A percentile compares a stretch with the other conserved stretches of the same genome.
Evolutionary conservation across 1,284 basidiomycete genomes (phyloP).

Genomic region (Rhizoctonia solani): DNA sequence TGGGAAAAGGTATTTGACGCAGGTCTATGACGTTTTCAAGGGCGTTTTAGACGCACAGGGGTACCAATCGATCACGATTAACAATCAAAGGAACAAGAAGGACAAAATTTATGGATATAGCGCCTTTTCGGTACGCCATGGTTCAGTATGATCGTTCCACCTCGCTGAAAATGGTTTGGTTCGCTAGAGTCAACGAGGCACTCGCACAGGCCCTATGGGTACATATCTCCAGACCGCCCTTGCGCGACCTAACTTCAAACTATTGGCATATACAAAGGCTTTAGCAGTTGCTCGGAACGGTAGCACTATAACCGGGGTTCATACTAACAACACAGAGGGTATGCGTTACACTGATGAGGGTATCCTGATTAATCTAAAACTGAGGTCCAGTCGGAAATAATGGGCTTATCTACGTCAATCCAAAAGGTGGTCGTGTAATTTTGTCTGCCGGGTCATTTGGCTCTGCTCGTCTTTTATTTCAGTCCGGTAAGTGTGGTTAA

Average conservation of each 20-base stretch:
- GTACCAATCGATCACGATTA: slow-evolving; percentile 59
- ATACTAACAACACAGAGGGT: slow-evolving; percentile 58
- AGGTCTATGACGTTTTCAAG: slow-evolving; percentile 53
- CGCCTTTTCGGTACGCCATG: slow-evolving; percentile 54
- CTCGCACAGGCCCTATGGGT: slow-evolving; percentile 61
- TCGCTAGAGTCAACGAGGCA: slow-evolving; percentile 60
- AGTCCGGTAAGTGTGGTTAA: slow-evolving; percentile 44
- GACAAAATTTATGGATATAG: slow-evolving; percentile 62
- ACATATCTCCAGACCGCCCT: slow-evolving; percentile 62
- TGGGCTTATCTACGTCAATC: slow-evolving; percentile 60
- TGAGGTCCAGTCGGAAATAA: slow-evolving; percentile 51
- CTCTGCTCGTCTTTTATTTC: slow-evolving; percentile 59
- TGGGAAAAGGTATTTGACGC: slow-evolving; percentile 61
- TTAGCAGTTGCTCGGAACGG: slow-evolving; percentile 62
- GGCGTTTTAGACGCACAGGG: slow-evolving; percentile 55
- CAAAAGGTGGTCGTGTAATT: slow-evolving; percentile 62
- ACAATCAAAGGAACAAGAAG: slow-evolving; percentile 58
- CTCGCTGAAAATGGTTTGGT: slow-evolving; percentile 45
- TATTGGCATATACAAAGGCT: slow-evolving; percentile 55
- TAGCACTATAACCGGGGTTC: slow-evolving; percentile 59
- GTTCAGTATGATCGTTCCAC: not conserved
- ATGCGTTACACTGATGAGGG: not conserved
- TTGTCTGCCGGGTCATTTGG: slow-evolving; percentile 63
- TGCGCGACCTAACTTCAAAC: slow-evolving; percentile 57
- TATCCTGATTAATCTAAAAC: not conserved